These are phyloP conservation scores for Euphorbia pulcherrima DNA, from an alignment of 345 rosid genomes.

Conservation along the genomic window DNA sequence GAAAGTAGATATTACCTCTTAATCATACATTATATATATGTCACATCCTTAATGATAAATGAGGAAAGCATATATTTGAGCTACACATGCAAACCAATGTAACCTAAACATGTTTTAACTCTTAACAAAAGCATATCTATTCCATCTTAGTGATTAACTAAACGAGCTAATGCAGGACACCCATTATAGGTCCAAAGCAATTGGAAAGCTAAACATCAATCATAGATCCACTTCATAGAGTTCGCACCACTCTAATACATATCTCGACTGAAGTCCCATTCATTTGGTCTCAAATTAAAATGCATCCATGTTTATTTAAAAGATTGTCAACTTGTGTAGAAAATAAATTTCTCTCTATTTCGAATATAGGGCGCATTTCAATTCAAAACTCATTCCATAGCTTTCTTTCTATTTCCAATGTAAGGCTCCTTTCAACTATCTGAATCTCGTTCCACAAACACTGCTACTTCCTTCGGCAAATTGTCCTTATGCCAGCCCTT, in stretches of 20 bases:
- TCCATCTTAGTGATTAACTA: conserved; percentile 12
- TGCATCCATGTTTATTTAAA: not conserved
- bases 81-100: no score
- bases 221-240: conserved; percentile 3
- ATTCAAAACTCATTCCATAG: no score
- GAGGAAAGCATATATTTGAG: not conserved
- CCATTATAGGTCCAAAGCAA: no score
- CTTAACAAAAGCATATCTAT: conserved; percentile 30
- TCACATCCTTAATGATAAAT: conserved; percentile 11
- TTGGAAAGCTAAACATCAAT: conserved; percentile 10
- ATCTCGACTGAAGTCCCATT: not conserved
- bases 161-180: no score
- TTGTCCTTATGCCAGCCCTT: not conserved
- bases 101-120: conserved; percentile 5
- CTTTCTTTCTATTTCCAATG: no score
- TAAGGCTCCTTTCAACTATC: not conserved
- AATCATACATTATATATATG: conserved; percentile 6
- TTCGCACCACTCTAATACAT: not conserved
- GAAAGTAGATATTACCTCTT: conserved; percentile 15
- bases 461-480: not conserved
- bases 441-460: not conserved
- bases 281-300: not conserved
- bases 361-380: not conserved
- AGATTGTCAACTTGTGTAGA: not conserved
- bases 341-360: not conserved